Evolutionary conservation across 805 yeast genomes (phyloP).

Genomic region (Wickerhamomyces bisporus): DNA sequence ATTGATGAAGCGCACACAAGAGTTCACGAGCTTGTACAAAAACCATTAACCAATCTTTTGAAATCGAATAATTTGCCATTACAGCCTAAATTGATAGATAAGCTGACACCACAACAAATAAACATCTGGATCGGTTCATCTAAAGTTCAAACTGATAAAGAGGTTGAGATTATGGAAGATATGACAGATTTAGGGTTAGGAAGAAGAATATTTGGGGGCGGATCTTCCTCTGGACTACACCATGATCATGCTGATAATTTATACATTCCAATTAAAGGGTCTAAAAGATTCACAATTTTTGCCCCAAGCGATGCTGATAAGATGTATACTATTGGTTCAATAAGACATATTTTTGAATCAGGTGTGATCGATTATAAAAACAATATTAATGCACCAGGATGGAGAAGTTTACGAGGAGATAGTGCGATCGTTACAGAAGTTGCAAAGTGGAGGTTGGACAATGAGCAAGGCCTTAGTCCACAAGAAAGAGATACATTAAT

Average conservation of each 20-base stretch:
- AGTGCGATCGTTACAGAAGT: conserved; percentile 52
- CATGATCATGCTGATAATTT: conserved; percentile 80
- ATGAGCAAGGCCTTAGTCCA: conserved; percentile 20
- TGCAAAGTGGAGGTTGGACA: conserved; percentile 37
- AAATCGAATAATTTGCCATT: conserved; percentile 30
- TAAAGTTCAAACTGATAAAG: conserved; percentile 7
- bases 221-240: conserved; percentile 68
- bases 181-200: conserved; percentile 40
- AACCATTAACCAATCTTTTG: conserved; percentile 49
- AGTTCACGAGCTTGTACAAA: conserved; percentile 48
- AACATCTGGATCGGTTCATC: conserved; percentile 66
- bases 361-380: conserved; percentile 63
- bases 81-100: conserved; percentile 35
- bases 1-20: conserved; percentile 35
- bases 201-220: conserved; percentile 49
- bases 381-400: conserved; percentile 51
- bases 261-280: conserved; percentile 56
- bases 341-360: conserved; percentile 46
- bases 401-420: conserved; percentile 59
- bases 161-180: conserved; percentile 14
- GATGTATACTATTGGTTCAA: conserved; percentile 59
- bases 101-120: conserved; percentile 60
- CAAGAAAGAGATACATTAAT: conserved; percentile 21
- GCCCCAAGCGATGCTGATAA: conserved; percentile 57
- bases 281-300: conserved; percentile 61